phyloP scores from a whole-genome alignment of 345 rosid genomes.

The Citrus glauca region DNA sequence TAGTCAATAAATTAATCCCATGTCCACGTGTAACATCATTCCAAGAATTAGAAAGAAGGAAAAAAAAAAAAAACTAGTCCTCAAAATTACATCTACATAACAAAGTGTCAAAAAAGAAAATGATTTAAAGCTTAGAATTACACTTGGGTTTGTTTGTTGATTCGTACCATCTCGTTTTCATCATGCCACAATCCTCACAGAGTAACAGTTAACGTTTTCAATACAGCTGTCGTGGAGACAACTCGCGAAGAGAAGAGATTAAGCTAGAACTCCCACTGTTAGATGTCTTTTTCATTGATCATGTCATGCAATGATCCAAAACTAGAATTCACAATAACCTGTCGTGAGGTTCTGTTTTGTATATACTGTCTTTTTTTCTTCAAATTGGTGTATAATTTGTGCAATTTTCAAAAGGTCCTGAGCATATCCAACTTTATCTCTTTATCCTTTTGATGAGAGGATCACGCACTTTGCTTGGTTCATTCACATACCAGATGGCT shows the following conservation, averaged over 20 bases:
- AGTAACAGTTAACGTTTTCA: neutral
- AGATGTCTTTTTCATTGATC: slow-evolving; percentile 22
- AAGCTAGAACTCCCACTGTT: neutral
- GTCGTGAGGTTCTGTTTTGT: slow-evolving; percentile 15
- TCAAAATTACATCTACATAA: neutral
- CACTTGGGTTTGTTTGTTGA: neutral
- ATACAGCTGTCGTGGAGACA: slow-evolving; percentile 11
- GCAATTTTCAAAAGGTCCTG: slow-evolving; percentile 20
- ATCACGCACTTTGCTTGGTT: slow-evolving; percentile 25
- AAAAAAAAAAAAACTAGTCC: too few species aligned
- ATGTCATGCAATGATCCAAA: slow-evolving; percentile 26
- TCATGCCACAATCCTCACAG: neutral
- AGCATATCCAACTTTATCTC: slow-evolving; percentile 40
- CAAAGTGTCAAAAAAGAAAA: neutral
- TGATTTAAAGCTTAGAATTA: neutral
- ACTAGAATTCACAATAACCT: neutral
- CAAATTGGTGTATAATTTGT: neutral
- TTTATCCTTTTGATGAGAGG: slow-evolving; percentile 34
- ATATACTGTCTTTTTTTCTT: slow-evolving; percentile 10
- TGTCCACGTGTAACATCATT: neutral
- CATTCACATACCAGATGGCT: slow-evolving; percentile 4
- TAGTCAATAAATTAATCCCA: neutral
- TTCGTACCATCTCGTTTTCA: neutral
- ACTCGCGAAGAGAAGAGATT: neutral
- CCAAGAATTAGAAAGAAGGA: too few species aligned